Evolutionary conservation across 2,329 filamentous ascomycete species (phyloP).

Genomic region (Arthrobotrys musiformis): DNA sequence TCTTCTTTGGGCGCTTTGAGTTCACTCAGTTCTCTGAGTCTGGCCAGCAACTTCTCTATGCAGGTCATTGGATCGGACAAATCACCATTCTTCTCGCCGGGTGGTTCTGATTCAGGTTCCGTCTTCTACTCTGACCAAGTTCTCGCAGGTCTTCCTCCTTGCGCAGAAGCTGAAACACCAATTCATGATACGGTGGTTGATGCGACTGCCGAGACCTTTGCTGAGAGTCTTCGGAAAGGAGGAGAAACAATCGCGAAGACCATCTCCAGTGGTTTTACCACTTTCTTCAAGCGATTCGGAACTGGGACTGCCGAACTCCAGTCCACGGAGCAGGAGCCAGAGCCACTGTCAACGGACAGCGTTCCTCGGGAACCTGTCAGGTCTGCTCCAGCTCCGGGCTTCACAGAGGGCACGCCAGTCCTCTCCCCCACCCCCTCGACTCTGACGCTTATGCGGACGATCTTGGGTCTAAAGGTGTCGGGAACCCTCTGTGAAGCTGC

Average conservation of each 20-base stretch:
- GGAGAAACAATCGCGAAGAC: conserved; percentile 28
- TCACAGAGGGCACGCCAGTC: conserved; percentile 14
- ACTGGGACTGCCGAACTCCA: conserved; percentile 22
- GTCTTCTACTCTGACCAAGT: conserved; percentile 10
- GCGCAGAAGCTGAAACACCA: background rate
- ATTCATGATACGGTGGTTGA: conserved; percentile 12
- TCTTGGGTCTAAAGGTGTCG: conserved; percentile 50
- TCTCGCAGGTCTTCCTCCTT: conserved; percentile 22
- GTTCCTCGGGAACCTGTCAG: conserved; percentile 17
- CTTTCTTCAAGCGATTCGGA: conserved; percentile 45
- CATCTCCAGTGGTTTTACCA: conserved; percentile 23
- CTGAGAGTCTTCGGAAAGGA: conserved; percentile 24
- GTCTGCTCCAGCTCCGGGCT: conserved; percentile 32
- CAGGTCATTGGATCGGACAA: conserved; percentile 22
- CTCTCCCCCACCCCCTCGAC: conserved; percentile 42
- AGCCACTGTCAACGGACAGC: too few species aligned
- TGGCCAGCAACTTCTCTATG: conserved; percentile 22
- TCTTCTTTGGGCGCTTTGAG: conserved; percentile 7
- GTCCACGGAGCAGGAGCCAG: conserved; percentile 33
- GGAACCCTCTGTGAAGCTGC: conserved; percentile 32
- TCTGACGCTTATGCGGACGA: conserved; percentile 32
- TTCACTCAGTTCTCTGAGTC: conserved; percentile 31
- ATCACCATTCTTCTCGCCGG: conserved; percentile 25
- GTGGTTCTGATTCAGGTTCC: conserved; percentile 10
- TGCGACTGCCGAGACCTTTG: background rate